Conservation (phyloP, 2,329 filamentous ascomycete species). For the Ophiocordyceps robertsii region DNA sequence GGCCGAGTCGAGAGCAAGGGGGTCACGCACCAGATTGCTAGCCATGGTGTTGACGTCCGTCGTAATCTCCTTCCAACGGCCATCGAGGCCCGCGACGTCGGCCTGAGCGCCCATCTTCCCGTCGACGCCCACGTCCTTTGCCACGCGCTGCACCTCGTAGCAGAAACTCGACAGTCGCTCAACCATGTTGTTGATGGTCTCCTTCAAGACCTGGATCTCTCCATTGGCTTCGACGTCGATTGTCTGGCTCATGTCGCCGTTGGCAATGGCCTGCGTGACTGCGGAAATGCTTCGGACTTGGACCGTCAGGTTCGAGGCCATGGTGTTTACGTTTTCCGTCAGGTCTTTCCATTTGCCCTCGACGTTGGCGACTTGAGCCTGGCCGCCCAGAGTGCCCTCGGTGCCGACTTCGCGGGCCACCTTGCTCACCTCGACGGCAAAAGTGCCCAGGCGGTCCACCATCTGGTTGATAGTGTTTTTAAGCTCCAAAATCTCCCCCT, state of each 20-base stretch:
- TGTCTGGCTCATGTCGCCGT: slow-evolving; percentile 90
- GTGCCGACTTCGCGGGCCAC: slow-evolving; percentile 93
- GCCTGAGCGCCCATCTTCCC: slow-evolving; percentile 98
- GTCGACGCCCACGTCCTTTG: slow-evolving; percentile 92
- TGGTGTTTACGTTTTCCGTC: slow-evolving; percentile 77
- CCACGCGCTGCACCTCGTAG: slow-evolving; percentile 87
- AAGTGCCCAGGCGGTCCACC: slow-evolving; percentile 93
- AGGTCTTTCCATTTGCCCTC: slow-evolving; percentile 98
- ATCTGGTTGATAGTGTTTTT: slow-evolving; percentile 99
- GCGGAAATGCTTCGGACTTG: slow-evolving; percentile 86
- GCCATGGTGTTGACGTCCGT: slow-evolving; percentile 94
- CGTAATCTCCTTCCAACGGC: slow-evolving; percentile 96
- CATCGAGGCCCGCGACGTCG: slow-evolving; percentile 82
- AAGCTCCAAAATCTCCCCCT: slow-evolving; percentile 86
- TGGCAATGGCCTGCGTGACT: slow-evolving; percentile 88
- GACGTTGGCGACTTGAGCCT: slow-evolving; percentile 86
- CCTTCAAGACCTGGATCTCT: slow-evolving; percentile 86
- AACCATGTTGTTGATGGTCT: slow-evolving; percentile 99
- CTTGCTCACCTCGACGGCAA: slow-evolving; percentile 92
- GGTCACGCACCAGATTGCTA: slow-evolving; percentile 40
- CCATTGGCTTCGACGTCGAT: slow-evolving; percentile 92
- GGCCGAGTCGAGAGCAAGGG: background rate
- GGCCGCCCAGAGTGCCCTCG: slow-evolving; percentile 84
- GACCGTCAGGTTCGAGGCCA: slow-evolving; percentile 54
- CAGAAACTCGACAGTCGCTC: slow-evolving; percentile 91